These are phyloP conservation scores for Xylaria sp. DNA, from an alignment of 2,329 filamentous ascomycete genomes.

Conservation along the genomic window DNA sequence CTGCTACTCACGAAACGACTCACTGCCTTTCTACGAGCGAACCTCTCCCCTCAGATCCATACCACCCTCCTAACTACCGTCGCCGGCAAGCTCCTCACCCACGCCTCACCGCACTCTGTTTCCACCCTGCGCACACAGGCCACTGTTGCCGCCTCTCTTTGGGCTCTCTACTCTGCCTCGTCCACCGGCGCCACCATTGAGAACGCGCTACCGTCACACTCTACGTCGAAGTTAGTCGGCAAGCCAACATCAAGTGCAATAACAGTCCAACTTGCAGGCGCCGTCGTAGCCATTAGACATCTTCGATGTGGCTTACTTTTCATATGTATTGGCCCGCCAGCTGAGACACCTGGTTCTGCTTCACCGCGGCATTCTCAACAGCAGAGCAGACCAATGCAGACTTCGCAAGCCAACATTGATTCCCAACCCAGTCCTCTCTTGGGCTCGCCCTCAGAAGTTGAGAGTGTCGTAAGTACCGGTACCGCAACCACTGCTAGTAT, in stretches of 20 bases:
- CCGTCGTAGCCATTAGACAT: slow-evolving; percentile 63
- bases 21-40: slow-evolving; percentile 64
- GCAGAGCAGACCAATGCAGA: slow-evolving; percentile 32
- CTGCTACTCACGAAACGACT: slow-evolving; percentile 70
- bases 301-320: slow-evolving; percentile 66
- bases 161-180: slow-evolving; percentile 58
- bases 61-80: slow-evolving; percentile 65
- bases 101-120: slow-evolving; percentile 62
- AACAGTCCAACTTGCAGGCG: slow-evolving; percentile 63
- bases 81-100: slow-evolving; percentile 67
- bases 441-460: slow-evolving; percentile 51
- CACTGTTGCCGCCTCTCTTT: slow-evolving; percentile 67
- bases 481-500: slow-evolving; percentile 52
- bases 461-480: slow-evolving; percentile 54
- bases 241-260: slow-evolving; percentile 47
- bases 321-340: slow-evolving; percentile 58
- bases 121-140: slow-evolving; percentile 65
- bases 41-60: slow-evolving; percentile 62
- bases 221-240: slow-evolving; percentile 13
- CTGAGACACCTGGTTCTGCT: slow-evolving; percentile 27
- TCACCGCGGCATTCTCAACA: slow-evolving; percentile 29
- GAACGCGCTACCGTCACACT: slow-evolving; percentile 46
- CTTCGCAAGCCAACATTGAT: slow-evolving; percentile 30
- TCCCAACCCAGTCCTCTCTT: slow-evolving; percentile 42
- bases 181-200: slow-evolving; percentile 50